phyloP scores from a whole-genome alignment of 2,329 filamentous ascomycete genomes.

The Calonectria hongkongensis region DNA sequence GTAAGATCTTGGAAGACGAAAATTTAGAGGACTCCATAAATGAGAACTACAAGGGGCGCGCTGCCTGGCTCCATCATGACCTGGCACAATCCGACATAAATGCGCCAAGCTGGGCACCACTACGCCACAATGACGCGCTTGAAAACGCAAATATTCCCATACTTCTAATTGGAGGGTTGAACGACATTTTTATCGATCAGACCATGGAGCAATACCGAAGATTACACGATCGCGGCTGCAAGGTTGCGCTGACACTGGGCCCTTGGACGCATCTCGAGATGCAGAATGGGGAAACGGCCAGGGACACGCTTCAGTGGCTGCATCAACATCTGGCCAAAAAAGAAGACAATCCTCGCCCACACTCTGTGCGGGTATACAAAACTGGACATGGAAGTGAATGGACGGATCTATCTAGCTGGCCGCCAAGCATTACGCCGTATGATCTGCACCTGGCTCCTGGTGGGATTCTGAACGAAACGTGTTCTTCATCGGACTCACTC shows the following conservation, averaged over 20 bases:
- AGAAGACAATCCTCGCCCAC: background rate
- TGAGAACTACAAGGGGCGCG: slow-evolving; percentile 3
- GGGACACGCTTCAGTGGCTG: background rate
- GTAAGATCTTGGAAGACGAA: background rate
- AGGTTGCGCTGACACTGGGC: slow-evolving; percentile 1
- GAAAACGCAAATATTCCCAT: background rate
- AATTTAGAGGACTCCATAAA: slow-evolving; percentile 1
- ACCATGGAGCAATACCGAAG: slow-evolving; percentile 21
- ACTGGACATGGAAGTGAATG: slow-evolving; percentile 12
- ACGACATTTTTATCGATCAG: slow-evolving; percentile 12
- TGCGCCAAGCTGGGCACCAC: slow-evolving; percentile 14
- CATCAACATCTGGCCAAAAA: background rate
- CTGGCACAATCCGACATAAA: background rate
- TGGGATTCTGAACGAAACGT: background rate
- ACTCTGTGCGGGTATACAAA: slow-evolving; percentile 4
- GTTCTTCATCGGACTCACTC: background rate
- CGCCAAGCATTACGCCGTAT: background rate
- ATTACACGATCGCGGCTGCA: slow-evolving; percentile 6
- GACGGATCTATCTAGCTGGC: background rate
- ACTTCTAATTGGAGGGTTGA: background rate
- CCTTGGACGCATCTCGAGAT: slow-evolving; percentile 13
- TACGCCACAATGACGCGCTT: slow-evolving; percentile 4
- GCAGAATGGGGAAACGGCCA: slow-evolving; percentile 9
- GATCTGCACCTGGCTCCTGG: background rate
- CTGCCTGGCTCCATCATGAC: background rate